Evolutionary conservation across 2,329 filamentous ascomycete genomes (phyloP), one percentile per base, ranked within the genome.

Genomic region (Aurifilum marmelostoma): DNA sequence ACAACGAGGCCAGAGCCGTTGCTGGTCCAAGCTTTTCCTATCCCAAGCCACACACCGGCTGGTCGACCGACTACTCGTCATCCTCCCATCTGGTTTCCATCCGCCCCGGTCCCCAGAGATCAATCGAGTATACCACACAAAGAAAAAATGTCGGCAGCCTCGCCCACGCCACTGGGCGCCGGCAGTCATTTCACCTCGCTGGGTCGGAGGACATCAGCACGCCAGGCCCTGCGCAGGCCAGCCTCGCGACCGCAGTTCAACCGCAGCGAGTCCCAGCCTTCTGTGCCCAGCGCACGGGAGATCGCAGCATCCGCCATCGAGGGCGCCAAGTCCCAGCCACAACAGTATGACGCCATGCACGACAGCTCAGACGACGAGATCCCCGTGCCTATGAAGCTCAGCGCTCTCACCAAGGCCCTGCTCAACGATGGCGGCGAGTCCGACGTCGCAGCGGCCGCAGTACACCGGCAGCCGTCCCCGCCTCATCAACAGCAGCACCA

Each of bases 311-410:
- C 69, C 24, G 68, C 68, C 34, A 68, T 69, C 41, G 54, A 75
- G 56, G 71, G 74, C 59, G 69, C 76, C 12, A 74, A 77, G 68
- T 72, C 76, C 63, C 80, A 83, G 64, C 79, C 83, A 67, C 83
- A 83, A 69, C 82, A 83, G 62, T 84, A 81, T 72, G 80, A 78
- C n/a, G 75, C 83, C 0, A 78, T 90, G 73, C 90, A 92, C 74
- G 94, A 97, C 77, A 97, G 93, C 83, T 97, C 94, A 32, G 95
- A 97, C 80, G 95, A 97, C 76, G 95, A 97, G 80, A 92, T 97
- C 37, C 92, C 92, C 21, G 91, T 93, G 74, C 94, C 94, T 75
- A 93, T 96, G 88, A 97, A 96, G 82, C 91, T 97, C 77, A 97
- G 94, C 78, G 94, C 94, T 75, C 88, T 96, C 73, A 97, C 95